Base-by-base conservation (phyloP, 352 stramenopile species). In the Globisporangium ultimum region DNA sequence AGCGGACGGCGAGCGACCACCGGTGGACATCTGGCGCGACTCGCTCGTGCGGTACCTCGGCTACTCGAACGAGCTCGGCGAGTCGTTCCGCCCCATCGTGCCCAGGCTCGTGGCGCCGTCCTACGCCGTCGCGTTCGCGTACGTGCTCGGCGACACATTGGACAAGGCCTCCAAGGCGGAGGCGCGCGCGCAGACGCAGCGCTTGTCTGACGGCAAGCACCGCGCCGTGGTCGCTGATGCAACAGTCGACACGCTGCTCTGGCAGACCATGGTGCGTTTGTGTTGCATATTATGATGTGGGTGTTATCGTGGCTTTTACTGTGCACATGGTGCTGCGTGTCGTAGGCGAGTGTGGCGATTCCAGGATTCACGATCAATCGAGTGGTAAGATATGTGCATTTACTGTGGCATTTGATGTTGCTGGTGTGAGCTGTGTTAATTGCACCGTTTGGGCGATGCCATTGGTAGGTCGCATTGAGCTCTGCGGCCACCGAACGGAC, bases 1-100 rank as follows among this genome's bases (percentile, higher is more conserved):
- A 13, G 47, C 21, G 12, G 13, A 8, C 21, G 22, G n/a, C 22
- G 22, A 21, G 7, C 46, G 20, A 11, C 12, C 47, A 13, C 14
- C 10, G 57, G 52, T 56, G 55, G 89, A 96, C 58, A 73, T 96
- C 20, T 95, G 85, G 67, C 74, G 89, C 20, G 86, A 97, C 64
- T 91, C 86, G 51, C 72, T 88, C n/a, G 64, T 97, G 63, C 81
- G 89, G 21, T 95, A 95, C 67, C 48, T 95, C 49, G 89, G 89
- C 46, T 97, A 97, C 60, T 78, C 89, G 48, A 97, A 97, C 61
- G 89, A 96, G 63, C 63, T 95, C 17, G 88, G 88, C 59, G 88
- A 96, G 65, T 91, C 80, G 5, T 96, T 96, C 63, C 79, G 83
- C 2, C 88, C 87, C 18, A 76, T 96, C 55, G 68, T 78, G 40